A percentile compares a stretch with the other conserved stretches of the same genome.
These are phyloP conservation scores for Nannizziopsis barbatae DNA, from an alignment of 2,329 filamentous ascomycete species.

Conservation along the genomic window DNA sequence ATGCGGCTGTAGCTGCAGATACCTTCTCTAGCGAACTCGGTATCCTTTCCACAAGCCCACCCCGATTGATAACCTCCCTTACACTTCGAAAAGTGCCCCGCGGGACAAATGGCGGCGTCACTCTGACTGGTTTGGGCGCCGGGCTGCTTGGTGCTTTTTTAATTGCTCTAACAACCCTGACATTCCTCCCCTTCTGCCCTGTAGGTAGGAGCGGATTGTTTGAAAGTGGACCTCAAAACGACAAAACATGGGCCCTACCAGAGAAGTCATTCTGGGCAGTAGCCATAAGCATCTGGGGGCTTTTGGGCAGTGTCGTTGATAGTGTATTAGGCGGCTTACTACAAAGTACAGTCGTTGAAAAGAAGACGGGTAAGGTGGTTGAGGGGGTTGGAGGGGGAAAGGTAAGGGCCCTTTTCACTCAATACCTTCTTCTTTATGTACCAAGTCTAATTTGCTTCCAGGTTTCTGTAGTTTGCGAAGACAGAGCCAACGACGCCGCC, in stretches of 20 bases:
- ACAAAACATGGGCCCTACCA: slow-evolving; percentile 40
- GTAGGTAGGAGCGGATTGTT: slow-evolving; percentile 11
- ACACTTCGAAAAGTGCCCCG: slow-evolving; percentile 67
- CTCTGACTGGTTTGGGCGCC: slow-evolving; percentile 58
- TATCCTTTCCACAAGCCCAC: slow-evolving; percentile 64
- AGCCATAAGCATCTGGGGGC: slow-evolving; percentile 58
- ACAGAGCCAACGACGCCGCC: too few species aligned
- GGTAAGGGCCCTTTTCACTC: slow-evolving; percentile 29
- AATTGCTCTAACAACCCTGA: slow-evolving; percentile 55
- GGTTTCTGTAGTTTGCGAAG: not conserved
- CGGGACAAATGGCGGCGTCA: slow-evolving; percentile 91
- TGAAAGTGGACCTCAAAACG: slow-evolving; percentile 30
- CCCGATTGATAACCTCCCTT: slow-evolving; percentile 75
- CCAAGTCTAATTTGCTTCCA: not conserved
- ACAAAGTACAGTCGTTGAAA: slow-evolving; percentile 77
- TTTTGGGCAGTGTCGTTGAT: slow-evolving; percentile 72
- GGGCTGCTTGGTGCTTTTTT: slow-evolving; percentile 61
- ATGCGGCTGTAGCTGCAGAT: slow-evolving; percentile 82
- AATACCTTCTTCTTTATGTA: not conserved
- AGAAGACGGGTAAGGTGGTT: slow-evolving; percentile 72
- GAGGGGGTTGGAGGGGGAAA: slow-evolving; percentile 67
- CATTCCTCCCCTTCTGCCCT: slow-evolving; percentile 54
- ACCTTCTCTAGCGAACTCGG: slow-evolving; percentile 93
- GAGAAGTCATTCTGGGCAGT: slow-evolving; percentile 40
- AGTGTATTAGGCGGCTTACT: slow-evolving; percentile 75